Evolutionary conservation across 2,329 filamentous ascomycete species (phyloP), one percentile per base, ranked within the genome.

Genomic region (Fusarium avenaceum): DNA sequence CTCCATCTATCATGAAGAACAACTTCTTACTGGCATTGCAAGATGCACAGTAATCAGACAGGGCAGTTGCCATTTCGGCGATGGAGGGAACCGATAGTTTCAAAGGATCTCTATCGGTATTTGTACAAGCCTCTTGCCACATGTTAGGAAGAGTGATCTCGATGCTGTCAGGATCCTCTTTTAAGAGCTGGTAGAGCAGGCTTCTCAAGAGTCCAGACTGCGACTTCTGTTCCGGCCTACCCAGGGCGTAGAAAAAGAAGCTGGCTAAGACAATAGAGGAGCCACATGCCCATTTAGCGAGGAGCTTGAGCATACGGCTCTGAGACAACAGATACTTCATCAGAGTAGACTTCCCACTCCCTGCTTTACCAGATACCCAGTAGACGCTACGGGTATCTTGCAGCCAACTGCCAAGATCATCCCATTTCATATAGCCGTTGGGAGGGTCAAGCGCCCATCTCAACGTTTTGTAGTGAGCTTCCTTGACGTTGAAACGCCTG

Each of bases 271-370:
- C 9, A 0, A 47, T 2, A 0, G 26, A 8, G 0, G n/a, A 22
- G 0, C 13, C n/a, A 5, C 2, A 4, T 3, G 20, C 14, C 42
- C 33, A 47, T 0, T 1, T 2, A 7, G 3, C 3, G 0, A 57
- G 4, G 0, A 39, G 20, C 3, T 20, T 0, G 1, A 10, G 8
- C 0, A 20, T 57, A 1, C 15, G 2, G 0, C 2, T 32, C 4
- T 6, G n/a, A 15, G 2, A 58, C 3, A 4, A 50, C 15, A 35
- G 39, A 4, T 45, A 19, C 1, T 58, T 58, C 50, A 58, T 58
- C 1, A 57, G 8, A 0, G 56, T 58, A 0, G 50, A 58, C 14
- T 58, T 58, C 4, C 50, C 56, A 0, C 50, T 58, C 2, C 50
- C 56, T 0, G 56, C 33, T 5, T 55, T 44, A 1, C 54, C 54